Percentiles rank a stretch among this genome's conserved stretches.
Evolutionary conservation across 2,329 filamentous ascomycete species (phyloP).

Genomic region (Cladosporium phlei): DNA sequence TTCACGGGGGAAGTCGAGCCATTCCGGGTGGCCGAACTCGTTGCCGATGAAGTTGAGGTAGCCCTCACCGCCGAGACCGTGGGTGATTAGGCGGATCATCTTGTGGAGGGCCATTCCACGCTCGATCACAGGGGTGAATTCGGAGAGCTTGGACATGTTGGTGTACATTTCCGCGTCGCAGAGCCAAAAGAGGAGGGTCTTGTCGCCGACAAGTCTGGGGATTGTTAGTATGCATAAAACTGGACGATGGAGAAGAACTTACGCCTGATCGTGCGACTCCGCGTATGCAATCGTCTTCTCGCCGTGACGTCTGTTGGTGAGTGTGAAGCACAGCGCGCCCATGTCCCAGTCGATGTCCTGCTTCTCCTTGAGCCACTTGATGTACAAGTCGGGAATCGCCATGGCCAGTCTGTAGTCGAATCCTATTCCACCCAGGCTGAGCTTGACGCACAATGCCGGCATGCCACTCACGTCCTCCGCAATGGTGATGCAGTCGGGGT

Average conservation of each 20-base stretch:
- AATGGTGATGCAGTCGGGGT: conserved; percentile 82
- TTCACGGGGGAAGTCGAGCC: conserved; percentile 94
- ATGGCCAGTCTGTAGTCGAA: conserved; percentile 98
- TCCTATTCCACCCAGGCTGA: conserved; percentile 83
- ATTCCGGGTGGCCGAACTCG: conserved; percentile 97
- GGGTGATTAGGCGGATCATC: conserved; percentile 92
- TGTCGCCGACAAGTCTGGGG: conserved; percentile 83
- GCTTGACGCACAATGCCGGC: conserved; percentile 86
- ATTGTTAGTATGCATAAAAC: conserved; percentile 20
- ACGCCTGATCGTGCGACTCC: conserved; percentile 97
- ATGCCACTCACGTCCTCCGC: conserved; percentile 98
- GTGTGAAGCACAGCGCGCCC: conserved; percentile 73
- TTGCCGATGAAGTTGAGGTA: conserved; percentile 99
- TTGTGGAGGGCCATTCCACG: conserved; percentile 92
- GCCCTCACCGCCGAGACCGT: conserved; percentile 86
- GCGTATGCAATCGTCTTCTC: conserved; percentile 98
- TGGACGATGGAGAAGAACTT: conserved; percentile 39
- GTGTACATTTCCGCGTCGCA: conserved; percentile 97
- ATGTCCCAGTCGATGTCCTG: conserved; percentile 91
- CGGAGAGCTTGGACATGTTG: conserved; percentile 83
- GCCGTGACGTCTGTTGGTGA: conserved; percentile 88
- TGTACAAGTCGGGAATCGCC: conserved; percentile 98
- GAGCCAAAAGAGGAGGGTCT: conserved; percentile 95
- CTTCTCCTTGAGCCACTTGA: conserved; percentile 95
- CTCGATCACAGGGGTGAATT: conserved; percentile 83